Evolutionary conservation across 306 rosid genomes (phyloP), one percentile per base, ranked within the genome.

Genomic region (Astragalus glycyphyllos): DNA sequence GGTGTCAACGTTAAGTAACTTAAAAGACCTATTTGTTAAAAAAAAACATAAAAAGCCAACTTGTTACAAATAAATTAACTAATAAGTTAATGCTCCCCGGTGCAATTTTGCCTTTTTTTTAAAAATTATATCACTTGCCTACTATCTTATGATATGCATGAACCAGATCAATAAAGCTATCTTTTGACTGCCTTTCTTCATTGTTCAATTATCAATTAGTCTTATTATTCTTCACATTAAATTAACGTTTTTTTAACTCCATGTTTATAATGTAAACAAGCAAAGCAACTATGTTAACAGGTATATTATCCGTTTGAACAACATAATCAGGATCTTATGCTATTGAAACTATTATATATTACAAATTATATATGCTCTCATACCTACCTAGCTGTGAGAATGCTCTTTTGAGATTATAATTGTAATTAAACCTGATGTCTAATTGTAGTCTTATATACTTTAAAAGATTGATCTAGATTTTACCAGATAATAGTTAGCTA

Each of bases 111-210:
- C n/a, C n/a, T n/a, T n/a, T n/a, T n/a, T n/a, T n/a, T n/a, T n/a
- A n/a, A n/a, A n/a, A n/a, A n/a, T n/a, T n/a, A n/a, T n/a, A n/a
- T n/a, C n/a, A n/a, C n/a, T n/a, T n/a, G n/a, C n/a, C n/a, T n/a
- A 20, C 23, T 20, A 20, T 20, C 23, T 2, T 20, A 20, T 20
- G 23, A 20, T 73, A 47, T 82, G 67, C 86, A 75, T 41, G 81
- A 81, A 81, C 87, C 81, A 79, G 14, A 77, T 49, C 85, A 40
- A 46, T 46, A 84, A 80, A 77, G 71, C 48, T 57, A 35, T 61
- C 71, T 77, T 75, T 74, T 79, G 79, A 83, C 76, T 56, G 55
- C 65, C 63, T 71, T 71, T 75, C 67, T 64, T 68, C 75, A 31
- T 58, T 72, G 58, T 67, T 71, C 66, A 48, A 46, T 38, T 32